Conservation (phyloP, 371 early-diverging fungal species). For the Apophysomyces ossiformis region DNA sequence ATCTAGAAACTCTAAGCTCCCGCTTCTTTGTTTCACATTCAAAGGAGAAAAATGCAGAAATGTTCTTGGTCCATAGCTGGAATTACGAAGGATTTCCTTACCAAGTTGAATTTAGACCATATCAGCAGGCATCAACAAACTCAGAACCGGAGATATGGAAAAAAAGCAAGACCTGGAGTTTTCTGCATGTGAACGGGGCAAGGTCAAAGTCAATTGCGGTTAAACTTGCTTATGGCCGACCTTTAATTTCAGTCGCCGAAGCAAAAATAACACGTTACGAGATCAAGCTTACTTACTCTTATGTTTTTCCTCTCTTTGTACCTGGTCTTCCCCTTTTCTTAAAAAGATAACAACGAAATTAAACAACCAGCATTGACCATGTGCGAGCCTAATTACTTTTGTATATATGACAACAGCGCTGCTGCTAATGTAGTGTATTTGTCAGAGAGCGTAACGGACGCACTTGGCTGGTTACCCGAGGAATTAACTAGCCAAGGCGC, state of each 20-base stretch:
- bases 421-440: constrained; percentile 48
- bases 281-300: constrained; percentile 2
- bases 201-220: neutral
- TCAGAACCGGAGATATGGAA: too few species aligned
- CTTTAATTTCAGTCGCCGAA: neutral
- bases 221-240: neutral
- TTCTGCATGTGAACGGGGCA: neutral
- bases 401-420: constrained; percentile 62
- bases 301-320: neutral
- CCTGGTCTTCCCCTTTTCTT: neutral
- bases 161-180: neutral
- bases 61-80: too few species aligned
- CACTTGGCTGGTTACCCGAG: constrained; percentile 55
- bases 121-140: neutral
- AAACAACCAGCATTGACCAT: constrained; percentile 8
- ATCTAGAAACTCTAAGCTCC: too few species aligned
- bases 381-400: constrained; percentile 47
- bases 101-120: too few species aligned
- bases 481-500: constrained; percentile 52
- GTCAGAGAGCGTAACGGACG: constrained; percentile 53
- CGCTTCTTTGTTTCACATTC: too few species aligned
- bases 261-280: neutral
- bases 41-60: too few species aligned
- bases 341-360: too few species aligned
- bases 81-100: too few species aligned